Evolutionary conservation across 345 rosid genomes (phyloP).

Genomic region (Clausena lansium): DNA sequence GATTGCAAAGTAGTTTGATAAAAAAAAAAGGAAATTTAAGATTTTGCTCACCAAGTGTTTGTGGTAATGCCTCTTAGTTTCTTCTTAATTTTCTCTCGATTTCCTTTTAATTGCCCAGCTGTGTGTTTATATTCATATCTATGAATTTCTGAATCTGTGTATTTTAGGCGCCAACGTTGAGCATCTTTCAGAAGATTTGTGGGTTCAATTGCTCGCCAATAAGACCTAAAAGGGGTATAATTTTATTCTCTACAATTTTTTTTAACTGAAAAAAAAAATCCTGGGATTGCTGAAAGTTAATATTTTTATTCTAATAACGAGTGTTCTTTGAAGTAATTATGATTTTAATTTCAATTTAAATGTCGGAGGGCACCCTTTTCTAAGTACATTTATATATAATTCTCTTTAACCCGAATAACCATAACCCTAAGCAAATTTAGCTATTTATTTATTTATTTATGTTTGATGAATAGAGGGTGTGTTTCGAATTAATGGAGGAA

Average conservation of each 20-base stretch:
- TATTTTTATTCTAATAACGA: not conserved
- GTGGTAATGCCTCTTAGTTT: not conserved
- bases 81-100: not conserved
- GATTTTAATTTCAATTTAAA: not conserved
- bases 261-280: not conserved
- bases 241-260: not conserved
- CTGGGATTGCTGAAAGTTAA: not conserved
- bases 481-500: slow-evolving; percentile 8
- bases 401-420: not conserved
- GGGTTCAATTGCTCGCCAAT: not conserved
- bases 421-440: not conserved
- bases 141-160: not conserved
- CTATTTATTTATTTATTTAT: not conserved
- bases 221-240: not conserved
- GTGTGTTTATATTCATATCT: not conserved
- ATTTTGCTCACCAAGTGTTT: not conserved
- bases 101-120: not conserved
- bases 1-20: not conserved
- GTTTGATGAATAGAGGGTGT: not conserved
- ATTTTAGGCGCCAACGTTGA: not conserved
- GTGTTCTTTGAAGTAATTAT: not conserved
- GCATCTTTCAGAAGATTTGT: not conserved
- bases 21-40: not conserved
- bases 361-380: not conserved
- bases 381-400: not conserved